Evolutionary conservation across 2,329 filamentous ascomycete genomes (phyloP).

Genomic region (Trichocomaceae sp.): DNA sequence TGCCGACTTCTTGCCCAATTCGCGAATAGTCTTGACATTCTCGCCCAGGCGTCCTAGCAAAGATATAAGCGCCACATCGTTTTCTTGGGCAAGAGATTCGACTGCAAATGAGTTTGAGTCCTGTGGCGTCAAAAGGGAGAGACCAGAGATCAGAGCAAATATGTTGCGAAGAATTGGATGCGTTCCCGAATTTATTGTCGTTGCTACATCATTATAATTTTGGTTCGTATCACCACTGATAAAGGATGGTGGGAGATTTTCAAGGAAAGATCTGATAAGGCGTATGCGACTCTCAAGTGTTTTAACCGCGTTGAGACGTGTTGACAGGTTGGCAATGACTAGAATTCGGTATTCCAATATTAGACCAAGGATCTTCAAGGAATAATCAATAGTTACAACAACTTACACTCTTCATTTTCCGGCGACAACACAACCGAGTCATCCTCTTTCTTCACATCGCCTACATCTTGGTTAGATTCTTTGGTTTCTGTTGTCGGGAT

Average conservation of each 20-base stretch:
- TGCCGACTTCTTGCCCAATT: constrained; percentile 67
- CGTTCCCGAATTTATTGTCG: constrained; percentile 35
- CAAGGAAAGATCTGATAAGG: constrained; percentile 69
- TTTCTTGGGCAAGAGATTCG: constrained; percentile 69
- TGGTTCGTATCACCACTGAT: constrained; percentile 43
- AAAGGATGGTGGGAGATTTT: constrained; percentile 61
- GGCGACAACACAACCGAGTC: constrained; percentile 40
- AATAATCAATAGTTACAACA: not conserved
- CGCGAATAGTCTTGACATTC: constrained; percentile 62
- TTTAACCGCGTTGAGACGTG: constrained; percentile 87
- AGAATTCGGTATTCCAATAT: constrained; percentile 10
- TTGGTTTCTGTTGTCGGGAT: constrained; percentile 30
- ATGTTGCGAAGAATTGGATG: constrained; percentile 79
- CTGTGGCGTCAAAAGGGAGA: constrained; percentile 72
- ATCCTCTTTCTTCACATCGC: constrained; percentile 27
- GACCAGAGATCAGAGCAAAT: constrained; percentile 73
- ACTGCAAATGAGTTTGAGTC: constrained; percentile 58
- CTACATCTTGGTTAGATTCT: constrained; percentile 21
- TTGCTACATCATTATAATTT: constrained; percentile 23
- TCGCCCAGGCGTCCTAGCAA: constrained; percentile 70
- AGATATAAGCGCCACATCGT: constrained; percentile 73
- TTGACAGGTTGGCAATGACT: constrained; percentile 64
- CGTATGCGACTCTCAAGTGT: constrained; percentile 77
- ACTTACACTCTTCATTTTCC: constrained; percentile 58
- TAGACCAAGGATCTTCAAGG: not conserved